These are phyloP conservation scores for Triticum turgidum DNA, from an alignment of 176 grass and related monocot genomes.

Conservation along the genomic window DNA sequence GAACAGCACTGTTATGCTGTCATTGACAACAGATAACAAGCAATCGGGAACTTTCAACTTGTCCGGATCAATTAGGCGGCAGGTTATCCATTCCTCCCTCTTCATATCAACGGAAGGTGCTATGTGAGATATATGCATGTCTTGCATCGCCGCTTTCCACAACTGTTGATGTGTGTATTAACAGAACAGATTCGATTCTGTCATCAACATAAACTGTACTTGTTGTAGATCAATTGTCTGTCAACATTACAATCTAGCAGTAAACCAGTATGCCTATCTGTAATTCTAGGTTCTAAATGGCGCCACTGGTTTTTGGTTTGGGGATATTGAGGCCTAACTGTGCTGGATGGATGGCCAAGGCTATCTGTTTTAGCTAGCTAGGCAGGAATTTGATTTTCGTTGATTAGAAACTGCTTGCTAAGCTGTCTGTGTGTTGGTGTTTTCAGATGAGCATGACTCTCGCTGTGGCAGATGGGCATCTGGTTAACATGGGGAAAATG, in stretches of 20 bases:
- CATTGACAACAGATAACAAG: slow-evolving; percentile 80
- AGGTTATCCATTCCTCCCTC: slow-evolving; percentile 50
- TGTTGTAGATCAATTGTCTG: neutral
- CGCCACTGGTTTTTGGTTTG: neutral
- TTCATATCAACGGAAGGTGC: slow-evolving; percentile 12
- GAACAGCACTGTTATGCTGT: slow-evolving; percentile 95
- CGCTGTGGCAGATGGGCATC: slow-evolving; percentile 81
- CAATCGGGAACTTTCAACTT: slow-evolving; percentile 89
- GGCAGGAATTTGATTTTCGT: neutral
- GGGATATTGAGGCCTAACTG: neutral
- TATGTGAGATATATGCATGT: neutral
- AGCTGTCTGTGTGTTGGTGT: neutral
- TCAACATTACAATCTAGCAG: neutral
- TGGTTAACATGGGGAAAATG: slow-evolving; percentile 99
- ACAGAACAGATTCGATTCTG: neutral
- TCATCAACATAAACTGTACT: neutral
- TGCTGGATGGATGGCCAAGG: neutral
- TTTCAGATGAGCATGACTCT: slow-evolving; percentile 83
- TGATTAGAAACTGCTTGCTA: neutral
- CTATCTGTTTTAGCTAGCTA: neutral
- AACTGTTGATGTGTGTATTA: neutral
- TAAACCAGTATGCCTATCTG: neutral
- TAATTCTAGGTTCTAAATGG: neutral
- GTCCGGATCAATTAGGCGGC: slow-evolving; percentile 91
- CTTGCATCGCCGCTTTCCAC: neutral